A percentile compares a stretch with the other conserved stretches of the same genome.
Evolutionary conservation across 352 stramenopile species (phyloP).

Genomic region (Phytophthora rubi): DNA sequence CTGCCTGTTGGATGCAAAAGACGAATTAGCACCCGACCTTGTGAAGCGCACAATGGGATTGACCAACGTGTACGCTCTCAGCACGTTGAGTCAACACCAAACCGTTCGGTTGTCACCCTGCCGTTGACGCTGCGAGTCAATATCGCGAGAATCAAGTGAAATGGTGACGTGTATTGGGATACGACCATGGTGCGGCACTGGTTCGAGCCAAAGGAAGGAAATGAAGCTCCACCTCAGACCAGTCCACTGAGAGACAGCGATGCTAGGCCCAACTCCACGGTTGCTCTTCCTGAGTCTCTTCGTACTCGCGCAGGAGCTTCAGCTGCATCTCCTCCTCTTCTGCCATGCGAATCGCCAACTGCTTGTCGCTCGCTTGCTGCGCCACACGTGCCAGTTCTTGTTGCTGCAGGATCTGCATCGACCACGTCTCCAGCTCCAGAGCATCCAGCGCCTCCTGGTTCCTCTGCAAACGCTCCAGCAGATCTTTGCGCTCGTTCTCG

Average conservation of each 20-base stretch:
- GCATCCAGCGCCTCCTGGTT: conserved; percentile 37
- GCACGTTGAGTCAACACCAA: background rate
- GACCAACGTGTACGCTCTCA: no score
- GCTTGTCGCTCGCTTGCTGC: conserved; percentile 34
- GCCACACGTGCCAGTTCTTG: conserved; percentile 21
- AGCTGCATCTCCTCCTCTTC: conserved; percentile 34
- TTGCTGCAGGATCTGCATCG: conserved; percentile 33
- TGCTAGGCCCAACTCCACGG: conserved; percentile 25
- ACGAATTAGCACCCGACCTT: no score
- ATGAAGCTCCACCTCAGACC: background rate
- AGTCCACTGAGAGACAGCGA: no score
- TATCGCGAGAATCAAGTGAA: conserved; percentile 6
- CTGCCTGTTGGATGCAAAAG: background rate
- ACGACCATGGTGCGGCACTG: background rate
- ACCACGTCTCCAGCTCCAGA: conserved; percentile 30
- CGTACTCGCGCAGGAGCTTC: conserved; percentile 26
- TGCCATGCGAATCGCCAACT: conserved; percentile 36
- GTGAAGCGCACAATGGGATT: no score
- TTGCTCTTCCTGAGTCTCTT: conserved; percentile 28
- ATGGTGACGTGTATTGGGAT: conserved; percentile 18
- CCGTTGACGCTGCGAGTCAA: conserved; percentile 5
- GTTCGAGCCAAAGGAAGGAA: background rate
- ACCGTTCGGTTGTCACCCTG: background rate
- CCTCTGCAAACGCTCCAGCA: conserved; percentile 26
- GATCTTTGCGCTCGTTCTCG: conserved; percentile 32